Evolutionary conservation across 2,329 filamentous ascomycete genomes (phyloP).

Genomic region (Ophiostoma sp.): DNA sequence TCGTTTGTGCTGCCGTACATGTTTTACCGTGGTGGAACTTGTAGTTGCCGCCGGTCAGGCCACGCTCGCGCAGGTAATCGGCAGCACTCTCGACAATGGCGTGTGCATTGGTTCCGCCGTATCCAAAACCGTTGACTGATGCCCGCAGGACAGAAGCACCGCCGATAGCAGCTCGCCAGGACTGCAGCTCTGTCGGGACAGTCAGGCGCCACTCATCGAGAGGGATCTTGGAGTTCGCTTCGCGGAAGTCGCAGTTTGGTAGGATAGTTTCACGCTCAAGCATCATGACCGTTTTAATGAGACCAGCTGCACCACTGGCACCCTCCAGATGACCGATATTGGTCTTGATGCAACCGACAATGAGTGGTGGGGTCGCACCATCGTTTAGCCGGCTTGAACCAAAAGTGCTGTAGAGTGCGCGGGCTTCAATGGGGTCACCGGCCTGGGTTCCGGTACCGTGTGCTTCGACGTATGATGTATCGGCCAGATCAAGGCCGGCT

Average conservation of each 20-base stretch:
- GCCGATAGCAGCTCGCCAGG: constrained; percentile 28
- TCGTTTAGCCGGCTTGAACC: constrained; percentile 24
- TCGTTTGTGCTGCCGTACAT: background rate
- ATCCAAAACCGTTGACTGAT: constrained; percentile 46
- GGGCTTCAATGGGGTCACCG: constrained; percentile 36
- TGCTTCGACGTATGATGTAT: constrained; percentile 37
- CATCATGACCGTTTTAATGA: constrained; percentile 40
- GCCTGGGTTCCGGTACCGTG: constrained; percentile 38
- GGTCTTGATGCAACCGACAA: constrained; percentile 37
- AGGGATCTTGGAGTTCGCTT: constrained; percentile 42
- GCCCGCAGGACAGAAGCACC: constrained; percentile 25
- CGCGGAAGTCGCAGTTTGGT: constrained; percentile 43
- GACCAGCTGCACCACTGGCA: constrained; percentile 41
- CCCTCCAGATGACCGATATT: constrained; percentile 46
- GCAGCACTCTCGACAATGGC: constrained; percentile 36
- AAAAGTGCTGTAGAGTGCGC: constrained; percentile 35
- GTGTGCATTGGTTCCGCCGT: constrained; percentile 34
- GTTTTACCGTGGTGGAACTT: background rate
- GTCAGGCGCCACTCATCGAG: constrained; percentile 38
- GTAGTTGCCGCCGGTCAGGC: background rate
- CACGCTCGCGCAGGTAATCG: constrained; percentile 18
- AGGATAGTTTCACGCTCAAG: constrained; percentile 36
- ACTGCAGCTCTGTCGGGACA: constrained; percentile 37
- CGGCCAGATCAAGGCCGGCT: constrained; percentile 24
- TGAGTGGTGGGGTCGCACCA: background rate